phyloP scores from a whole-genome alignment of 257 asterid genomes.

The Scutellaria barbata region DNA sequence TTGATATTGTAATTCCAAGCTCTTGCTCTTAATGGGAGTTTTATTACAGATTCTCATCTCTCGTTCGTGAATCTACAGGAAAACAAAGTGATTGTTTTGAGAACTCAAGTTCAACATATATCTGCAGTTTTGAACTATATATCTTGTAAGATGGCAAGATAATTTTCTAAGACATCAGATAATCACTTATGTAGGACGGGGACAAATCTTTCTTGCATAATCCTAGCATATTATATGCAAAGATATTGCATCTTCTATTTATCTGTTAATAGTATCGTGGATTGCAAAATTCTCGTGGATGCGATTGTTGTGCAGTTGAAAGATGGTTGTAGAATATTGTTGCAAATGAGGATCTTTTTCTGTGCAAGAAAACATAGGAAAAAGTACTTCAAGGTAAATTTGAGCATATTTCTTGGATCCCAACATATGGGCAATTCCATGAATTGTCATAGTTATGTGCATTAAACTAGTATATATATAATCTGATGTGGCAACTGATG shows the following conservation, averaged over 20 bases:
- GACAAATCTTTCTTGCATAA: not conserved
- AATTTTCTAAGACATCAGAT: not conserved
- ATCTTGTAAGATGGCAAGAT: not conserved
- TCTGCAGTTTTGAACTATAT: not conserved
- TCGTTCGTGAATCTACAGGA: not conserved
- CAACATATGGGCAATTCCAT: constrained; percentile 10
- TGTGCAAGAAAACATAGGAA: not conserved
- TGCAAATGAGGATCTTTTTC: not conserved
- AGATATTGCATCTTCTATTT: too few relatives aligned
- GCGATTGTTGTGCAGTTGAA: not conserved
- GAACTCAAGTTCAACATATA: not conserved
- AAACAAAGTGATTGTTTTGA: not conserved
- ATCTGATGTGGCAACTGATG: not conserved
- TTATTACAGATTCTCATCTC: not conserved
- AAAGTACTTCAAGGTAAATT: too few relatives aligned
- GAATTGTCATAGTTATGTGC: not conserved
- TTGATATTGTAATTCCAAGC: not conserved
- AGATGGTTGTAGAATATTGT: not conserved
- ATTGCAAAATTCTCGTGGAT: not conserved
- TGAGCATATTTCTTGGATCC: too few relatives aligned
- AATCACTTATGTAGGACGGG: not conserved
- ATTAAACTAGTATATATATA: not conserved
- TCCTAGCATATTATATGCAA: not conserved
- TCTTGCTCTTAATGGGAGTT: not conserved
- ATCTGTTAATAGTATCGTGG: not conserved